These are phyloP conservation scores for Aspergillus sp. DNA, from an alignment of 2,329 filamentous ascomycete genomes.

Conservation along the genomic window DNA sequence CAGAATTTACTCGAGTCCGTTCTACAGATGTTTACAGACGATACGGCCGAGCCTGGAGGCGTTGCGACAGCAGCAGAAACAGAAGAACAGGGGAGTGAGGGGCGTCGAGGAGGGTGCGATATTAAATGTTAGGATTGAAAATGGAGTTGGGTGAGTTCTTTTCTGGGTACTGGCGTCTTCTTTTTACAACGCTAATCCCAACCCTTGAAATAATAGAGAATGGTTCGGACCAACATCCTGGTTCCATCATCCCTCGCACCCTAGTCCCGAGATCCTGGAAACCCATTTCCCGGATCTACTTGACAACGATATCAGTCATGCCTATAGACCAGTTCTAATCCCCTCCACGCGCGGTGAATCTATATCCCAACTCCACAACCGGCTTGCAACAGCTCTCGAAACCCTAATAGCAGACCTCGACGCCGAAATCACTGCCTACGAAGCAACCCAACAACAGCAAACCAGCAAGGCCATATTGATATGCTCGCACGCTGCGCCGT, in stretches of 20 bases:
- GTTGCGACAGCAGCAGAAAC: conserved; percentile 21
- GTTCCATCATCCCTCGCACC: conserved; percentile 77
- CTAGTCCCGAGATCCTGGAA: conserved; percentile 54
- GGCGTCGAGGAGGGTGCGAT: conserved; percentile 30
- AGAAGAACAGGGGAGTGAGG: conserved; percentile 14
- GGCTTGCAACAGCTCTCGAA: conserved; percentile 61
- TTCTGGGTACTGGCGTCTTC: not conserved
- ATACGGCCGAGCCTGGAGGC: conserved; percentile 55
- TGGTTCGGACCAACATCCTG: conserved; percentile 77
- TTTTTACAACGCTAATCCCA: not conserved
- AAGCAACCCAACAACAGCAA: conserved; percentile 46
- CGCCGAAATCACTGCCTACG: conserved; percentile 35
- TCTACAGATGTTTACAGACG: conserved; percentile 82
- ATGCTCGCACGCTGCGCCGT: conserved; percentile 79
- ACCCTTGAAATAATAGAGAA: conserved; percentile 48
- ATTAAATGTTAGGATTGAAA: conserved; percentile 42
- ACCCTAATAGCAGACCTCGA: conserved; percentile 68
- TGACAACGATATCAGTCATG: conserved; percentile 41
- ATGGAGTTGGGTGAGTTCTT: conserved; percentile 42
- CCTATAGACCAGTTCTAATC: conserved; percentile 55
- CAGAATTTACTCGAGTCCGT: conserved; percentile 70
- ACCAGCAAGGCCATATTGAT: conserved; percentile 58
- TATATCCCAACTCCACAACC: conserved; percentile 69
- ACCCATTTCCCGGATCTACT: conserved; percentile 50
- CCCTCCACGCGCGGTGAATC: conserved; percentile 71